A percentile compares a stretch with the other conserved stretches of the same genome.
Conservation (phyloP, 352 stramenopile species). For the Phytophthora tentaculata region DNA sequence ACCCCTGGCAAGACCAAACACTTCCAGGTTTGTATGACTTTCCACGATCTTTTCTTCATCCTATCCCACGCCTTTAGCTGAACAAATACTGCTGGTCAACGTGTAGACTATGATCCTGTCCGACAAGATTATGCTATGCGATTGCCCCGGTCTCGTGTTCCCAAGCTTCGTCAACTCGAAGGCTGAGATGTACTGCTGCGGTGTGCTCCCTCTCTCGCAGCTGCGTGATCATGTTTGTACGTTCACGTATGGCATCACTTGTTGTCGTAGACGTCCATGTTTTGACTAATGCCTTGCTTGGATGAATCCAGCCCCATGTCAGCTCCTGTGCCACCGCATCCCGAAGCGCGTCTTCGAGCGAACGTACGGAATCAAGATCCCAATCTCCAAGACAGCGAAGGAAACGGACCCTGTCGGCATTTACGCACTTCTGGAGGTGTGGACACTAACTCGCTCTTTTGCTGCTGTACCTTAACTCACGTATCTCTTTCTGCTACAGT, state of each 20-base stretch:
- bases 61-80: background rate
- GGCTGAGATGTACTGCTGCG: constrained; percentile 99
- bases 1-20: constrained; percentile 99
- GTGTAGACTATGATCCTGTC: constrained; percentile 95
- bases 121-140: constrained; percentile 98
- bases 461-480: constrained; percentile 6
- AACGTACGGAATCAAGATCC: constrained; percentile 96
- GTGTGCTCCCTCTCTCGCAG: constrained; percentile 98
- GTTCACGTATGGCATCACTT: constrained; percentile 12
- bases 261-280: background rate
- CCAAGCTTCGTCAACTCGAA: constrained; percentile 99
- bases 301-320: constrained; percentile 79
- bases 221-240: constrained; percentile 94
- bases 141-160: constrained; percentile 99
- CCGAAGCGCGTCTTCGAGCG: constrained; percentile 95
- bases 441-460: constrained; percentile 18
- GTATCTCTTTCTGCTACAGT: constrained; percentile 32
- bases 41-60: background rate
- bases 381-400: constrained; percentile 62
- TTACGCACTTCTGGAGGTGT: constrained; percentile 76
- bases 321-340: constrained; percentile 95
- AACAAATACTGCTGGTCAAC: constrained; percentile 5
- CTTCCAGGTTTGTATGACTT: constrained; percentile 89
- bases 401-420: constrained; percentile 83
- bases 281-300: constrained; percentile 13